Conservation (phyloP, 176 grass and related monocot species). For the Cenchrus fungigraminus region DNA sequence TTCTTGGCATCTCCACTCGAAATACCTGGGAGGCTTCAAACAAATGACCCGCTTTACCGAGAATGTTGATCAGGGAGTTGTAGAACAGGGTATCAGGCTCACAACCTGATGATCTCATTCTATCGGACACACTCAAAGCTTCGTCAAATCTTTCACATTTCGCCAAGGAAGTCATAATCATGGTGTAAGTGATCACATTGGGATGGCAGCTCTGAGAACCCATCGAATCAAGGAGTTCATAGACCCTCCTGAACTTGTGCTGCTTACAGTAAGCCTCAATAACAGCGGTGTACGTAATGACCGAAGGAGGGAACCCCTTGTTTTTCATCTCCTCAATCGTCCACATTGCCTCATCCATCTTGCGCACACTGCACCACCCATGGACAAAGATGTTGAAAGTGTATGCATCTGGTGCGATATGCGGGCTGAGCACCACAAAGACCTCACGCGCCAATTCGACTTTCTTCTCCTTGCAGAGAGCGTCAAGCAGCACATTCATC, state of each 20-base stretch:
- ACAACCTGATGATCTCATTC: conserved; percentile 79
- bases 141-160: conserved; percentile 65
- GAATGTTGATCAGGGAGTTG: conserved; percentile 79
- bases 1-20: conserved; percentile 71
- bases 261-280: conserved; percentile 82
- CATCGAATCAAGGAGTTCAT: conserved; percentile 86
- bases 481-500: conserved; percentile 85
- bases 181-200: conserved; percentile 82
- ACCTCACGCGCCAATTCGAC: conserved; percentile 67
- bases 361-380: conserved; percentile 76
- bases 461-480: conserved; percentile 85
- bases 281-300: conserved; percentile 80
- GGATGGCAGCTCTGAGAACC: conserved; percentile 66
- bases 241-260: conserved; percentile 59
- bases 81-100: conserved; percentile 78
- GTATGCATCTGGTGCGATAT: conserved; percentile 64
- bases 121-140: conserved; percentile 62
- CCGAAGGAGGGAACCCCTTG: conserved; percentile 56
- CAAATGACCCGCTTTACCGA: conserved; percentile 58
- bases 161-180: conserved; percentile 73
- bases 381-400: conserved; percentile 91
- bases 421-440: conserved; percentile 56
- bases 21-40: conserved; percentile 71
- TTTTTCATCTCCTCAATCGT: conserved; percentile 74
- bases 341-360: conserved; percentile 80